Evolutionary conservation across 495 filamentous ascomycete genomes (phyloP).

Genomic region (Platismatia glauca): DNA sequence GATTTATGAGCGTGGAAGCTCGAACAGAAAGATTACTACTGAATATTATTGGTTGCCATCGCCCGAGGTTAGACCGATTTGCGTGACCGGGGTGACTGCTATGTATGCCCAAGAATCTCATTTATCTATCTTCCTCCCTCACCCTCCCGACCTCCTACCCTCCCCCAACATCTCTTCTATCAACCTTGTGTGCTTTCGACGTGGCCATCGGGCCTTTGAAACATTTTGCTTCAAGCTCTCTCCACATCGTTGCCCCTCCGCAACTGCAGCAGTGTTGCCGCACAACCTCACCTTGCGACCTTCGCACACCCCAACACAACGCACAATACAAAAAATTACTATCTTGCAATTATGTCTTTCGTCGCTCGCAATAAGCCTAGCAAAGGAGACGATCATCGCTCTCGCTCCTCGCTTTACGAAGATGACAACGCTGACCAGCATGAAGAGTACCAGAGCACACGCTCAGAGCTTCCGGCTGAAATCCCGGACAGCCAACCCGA

Average conservation of each 20-base stretch:
- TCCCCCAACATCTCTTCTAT: neutral
- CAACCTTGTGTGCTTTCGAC: neutral
- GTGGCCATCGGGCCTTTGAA: neutral
- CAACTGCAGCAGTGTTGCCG: neutral
- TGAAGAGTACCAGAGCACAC: constrained; percentile 9
- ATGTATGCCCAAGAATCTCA: constrained; percentile 13
- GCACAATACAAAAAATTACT: no score
- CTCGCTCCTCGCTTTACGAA: neutral
- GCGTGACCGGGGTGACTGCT: constrained; percentile 9
- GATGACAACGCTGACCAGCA: constrained; percentile 9
- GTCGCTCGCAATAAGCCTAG: neutral
- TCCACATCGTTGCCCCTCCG: neutral
- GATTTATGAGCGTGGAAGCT: neutral
- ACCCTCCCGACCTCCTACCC: neutral
- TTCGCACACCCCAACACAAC: neutral
- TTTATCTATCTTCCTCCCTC: neutral
- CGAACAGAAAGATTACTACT: neutral
- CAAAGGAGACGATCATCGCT: neutral
- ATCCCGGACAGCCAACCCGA: constrained; percentile 9
- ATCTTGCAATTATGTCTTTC: neutral
- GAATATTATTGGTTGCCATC: neutral
- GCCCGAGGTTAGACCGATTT: constrained; percentile 9
- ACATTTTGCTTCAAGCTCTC: neutral
- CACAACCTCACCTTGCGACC: neutral
- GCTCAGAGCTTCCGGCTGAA: constrained; percentile 7